Conservation (phyloP, 2,329 filamentous ascomycete species). For the Grosmannia serpens region DNA sequence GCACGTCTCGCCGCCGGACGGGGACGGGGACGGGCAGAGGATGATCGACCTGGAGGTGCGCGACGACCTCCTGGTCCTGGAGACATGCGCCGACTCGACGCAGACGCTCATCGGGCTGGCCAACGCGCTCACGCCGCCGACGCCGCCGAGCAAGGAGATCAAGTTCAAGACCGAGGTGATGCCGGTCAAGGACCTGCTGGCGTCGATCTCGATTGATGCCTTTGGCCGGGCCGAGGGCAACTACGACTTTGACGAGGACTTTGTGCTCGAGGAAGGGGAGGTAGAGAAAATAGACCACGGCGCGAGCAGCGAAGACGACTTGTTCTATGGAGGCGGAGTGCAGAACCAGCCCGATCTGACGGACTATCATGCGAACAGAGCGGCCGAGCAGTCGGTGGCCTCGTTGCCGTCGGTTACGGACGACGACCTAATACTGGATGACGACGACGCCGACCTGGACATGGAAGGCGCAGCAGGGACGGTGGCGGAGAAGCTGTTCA, state of each 20-base stretch:
- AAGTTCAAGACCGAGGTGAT: slow-evolving; percentile 84
- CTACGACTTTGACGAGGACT: slow-evolving; percentile 53
- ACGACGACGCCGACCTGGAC: slow-evolving; percentile 1
- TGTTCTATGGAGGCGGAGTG: slow-evolving; percentile 9
- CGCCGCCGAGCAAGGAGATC: slow-evolving; percentile 66
- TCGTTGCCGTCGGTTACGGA: slow-evolving; percentile 10
- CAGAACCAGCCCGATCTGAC: slow-evolving; percentile 26
- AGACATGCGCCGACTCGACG: slow-evolving; percentile 94
- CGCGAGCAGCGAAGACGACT: slow-evolving; percentile 14
- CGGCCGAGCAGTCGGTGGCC: slow-evolving; percentile 8
- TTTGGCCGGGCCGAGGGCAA: slow-evolving; percentile 53
- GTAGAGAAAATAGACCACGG: slow-evolving; percentile 10
- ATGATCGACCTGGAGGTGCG: slow-evolving; percentile 69
- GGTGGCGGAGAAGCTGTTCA: slow-evolving; percentile 36
- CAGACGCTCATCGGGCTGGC: slow-evolving; percentile 76
- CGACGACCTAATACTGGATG: slow-evolving; percentile 7
- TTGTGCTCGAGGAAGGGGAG: slow-evolving; percentile 37
- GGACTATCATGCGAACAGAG: slow-evolving; percentile 27
- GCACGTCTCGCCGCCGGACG: slow-evolving; percentile 41
- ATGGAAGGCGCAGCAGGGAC: slow-evolving; percentile 2
- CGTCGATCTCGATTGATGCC: slow-evolving; percentile 80
- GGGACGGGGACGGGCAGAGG: slow-evolving; percentile 39
- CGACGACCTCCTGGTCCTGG: slow-evolving; percentile 78
- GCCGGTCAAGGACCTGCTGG: slow-evolving; percentile 76
- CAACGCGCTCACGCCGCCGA: slow-evolving; percentile 72